Evolutionary conservation across 768 basidiomycete genomes (phyloP), one percentile per base, ranked within the genome.

Genomic region (Agaricus subrufescens): DNA sequence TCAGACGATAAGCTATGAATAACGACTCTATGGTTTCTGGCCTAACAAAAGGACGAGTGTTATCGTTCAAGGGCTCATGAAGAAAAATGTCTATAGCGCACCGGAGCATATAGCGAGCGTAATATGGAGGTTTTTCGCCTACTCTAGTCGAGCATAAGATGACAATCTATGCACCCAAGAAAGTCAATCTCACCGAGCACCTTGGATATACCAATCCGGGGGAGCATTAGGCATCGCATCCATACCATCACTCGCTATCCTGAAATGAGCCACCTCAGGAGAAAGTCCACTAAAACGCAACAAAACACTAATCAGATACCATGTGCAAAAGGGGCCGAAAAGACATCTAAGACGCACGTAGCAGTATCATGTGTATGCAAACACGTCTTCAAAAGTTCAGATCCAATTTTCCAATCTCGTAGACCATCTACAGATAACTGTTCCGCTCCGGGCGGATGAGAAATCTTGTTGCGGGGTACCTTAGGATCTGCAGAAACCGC

Each of bases 1-100:
- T 96, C 3, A 94, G 75, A n/a, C 95, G 83, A 69, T 79, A 97
- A 0, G 93, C 94, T 44, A 94, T 74, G 77, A 98, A 96, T 40
- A 97, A 83, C 0, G 91, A 94, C 68, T 98, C 95, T 26, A 94
- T 82, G 1, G 95, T 98, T 74, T 98, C 95, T 2, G 95, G 95
- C 6, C 91, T 88, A 34, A 34, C 34, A 34, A 34, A 34, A 42
- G 0, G 49, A 37, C 52, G 12, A 52, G 15, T 19, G 12, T 46
- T 25, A 46, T 7, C 23, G 43, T 44, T 40, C 34, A 23, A 46
- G 37, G 52, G 49, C n/a, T n/a, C 23, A 11, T 25, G 15, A 12
- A 6, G 7, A 42, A 37, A 47, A 38, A 40, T 40, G 39, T 12
- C 48, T 45, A 67, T 34, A 34, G 34, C 79, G 26, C 56, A 83